Conservation (phyloP, 2,329 filamentous ascomycete genomes). For the Phyllosticta citriasiana region DNA sequence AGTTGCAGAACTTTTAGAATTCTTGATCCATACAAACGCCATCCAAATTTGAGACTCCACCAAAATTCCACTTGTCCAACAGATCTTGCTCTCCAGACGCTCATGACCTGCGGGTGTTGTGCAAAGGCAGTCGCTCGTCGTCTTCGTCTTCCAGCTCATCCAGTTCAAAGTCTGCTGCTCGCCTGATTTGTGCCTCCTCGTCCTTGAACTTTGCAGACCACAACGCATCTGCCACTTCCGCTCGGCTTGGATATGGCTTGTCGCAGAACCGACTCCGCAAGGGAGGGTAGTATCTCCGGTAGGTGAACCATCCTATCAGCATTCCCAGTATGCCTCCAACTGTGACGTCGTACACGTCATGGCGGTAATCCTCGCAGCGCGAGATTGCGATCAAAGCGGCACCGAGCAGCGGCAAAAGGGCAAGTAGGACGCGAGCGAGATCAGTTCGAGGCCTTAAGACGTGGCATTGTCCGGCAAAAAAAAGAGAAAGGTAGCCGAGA, state of each 20-base stretch:
- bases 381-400: constrained; percentile 52
- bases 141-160: constrained; percentile 20
- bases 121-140: constrained; percentile 7
- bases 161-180: constrained; percentile 25
- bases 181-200: constrained; percentile 28
- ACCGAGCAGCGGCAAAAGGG: constrained; percentile 45
- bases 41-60: too few relatives aligned
- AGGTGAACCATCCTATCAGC: constrained; percentile 46
- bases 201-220: constrained; percentile 33
- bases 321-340: constrained; percentile 46
- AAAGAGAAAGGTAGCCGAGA: constrained; percentile 62
- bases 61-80: too few relatives aligned
- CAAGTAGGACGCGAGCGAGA: constrained; percentile 44
- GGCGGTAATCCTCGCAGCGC: constrained; percentile 53
- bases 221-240: constrained; percentile 19
- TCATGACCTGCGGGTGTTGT: background rate
- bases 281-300: constrained; percentile 50
- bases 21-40: too few relatives aligned
- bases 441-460: constrained; percentile 49
- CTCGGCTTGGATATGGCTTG: constrained; percentile 37
- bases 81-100: background rate
- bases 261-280: constrained; percentile 42
- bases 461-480: constrained; percentile 56
- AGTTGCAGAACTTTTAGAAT: too few relatives aligned
- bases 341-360: constrained; percentile 54